Conservation (phyloP, 1,284 basidiomycete species). For the Ceratobasidium sp. region DNA sequence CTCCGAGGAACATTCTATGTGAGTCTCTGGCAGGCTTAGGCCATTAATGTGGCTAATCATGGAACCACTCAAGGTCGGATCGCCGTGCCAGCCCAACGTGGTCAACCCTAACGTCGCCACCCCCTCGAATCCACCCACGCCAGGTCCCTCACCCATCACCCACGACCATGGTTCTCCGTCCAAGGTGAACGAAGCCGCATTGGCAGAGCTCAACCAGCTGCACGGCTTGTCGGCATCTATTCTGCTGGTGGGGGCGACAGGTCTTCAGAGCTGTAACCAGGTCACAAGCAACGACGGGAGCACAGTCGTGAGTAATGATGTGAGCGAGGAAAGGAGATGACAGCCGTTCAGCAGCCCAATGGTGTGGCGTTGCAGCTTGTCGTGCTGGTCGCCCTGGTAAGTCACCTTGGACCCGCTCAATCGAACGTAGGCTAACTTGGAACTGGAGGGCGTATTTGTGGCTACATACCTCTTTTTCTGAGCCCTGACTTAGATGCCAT, state of each 20-base stretch:
- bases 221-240: constrained; percentile 63
- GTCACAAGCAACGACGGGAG: constrained; percentile 64
- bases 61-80: constrained; percentile 33
- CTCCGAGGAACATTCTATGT: neutral
- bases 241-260: constrained; percentile 57
- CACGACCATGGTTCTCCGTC: neutral
- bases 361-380: constrained; percentile 71
- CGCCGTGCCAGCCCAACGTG: constrained; percentile 45
- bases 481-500: constrained; percentile 16
- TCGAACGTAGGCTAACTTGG: neutral
- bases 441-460: constrained; percentile 69
- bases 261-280: constrained; percentile 61
- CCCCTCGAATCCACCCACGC: constrained; percentile 48
- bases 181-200: constrained; percentile 23
- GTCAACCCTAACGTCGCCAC: constrained; percentile 60
- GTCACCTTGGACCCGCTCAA: neutral
- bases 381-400: constrained; percentile 76
- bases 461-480: constrained; percentile 93
- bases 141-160: constrained; percentile 28
- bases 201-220: constrained; percentile 62
- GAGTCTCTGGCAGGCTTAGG: neutral
- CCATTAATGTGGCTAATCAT: too few relatives aligned
- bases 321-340: constrained; percentile 56
- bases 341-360: constrained; percentile 60
- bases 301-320: constrained; percentile 52